phyloP scores from a whole-genome alignment of 1,284 basidiomycete genomes.

The Tilletia walkeri region DNA sequence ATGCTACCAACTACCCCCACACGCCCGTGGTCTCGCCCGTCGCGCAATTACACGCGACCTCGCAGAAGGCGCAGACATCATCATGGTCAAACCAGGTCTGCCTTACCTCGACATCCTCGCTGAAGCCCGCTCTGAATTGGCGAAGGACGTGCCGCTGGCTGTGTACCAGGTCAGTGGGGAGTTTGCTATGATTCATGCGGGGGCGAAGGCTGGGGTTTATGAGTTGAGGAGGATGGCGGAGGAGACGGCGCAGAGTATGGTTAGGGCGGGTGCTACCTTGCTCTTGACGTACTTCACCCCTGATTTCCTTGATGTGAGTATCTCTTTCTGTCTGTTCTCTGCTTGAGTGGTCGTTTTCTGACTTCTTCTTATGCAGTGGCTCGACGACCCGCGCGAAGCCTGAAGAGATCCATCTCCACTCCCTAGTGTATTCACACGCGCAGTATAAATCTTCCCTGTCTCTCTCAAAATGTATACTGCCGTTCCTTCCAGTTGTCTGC shows the following conservation, averaged over 20 bases:
- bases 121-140: slow-evolving; percentile 73
- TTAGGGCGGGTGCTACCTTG: slow-evolving; percentile 85
- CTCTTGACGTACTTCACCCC: slow-evolving; percentile 95
- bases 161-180: slow-evolving; percentile 79
- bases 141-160: slow-evolving; percentile 82
- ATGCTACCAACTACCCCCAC: slow-evolving; percentile 92
- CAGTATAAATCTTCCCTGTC: too few species aligned
- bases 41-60: slow-evolving; percentile 88
- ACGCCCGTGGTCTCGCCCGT: slow-evolving; percentile 82
- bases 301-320: slow-evolving; percentile 64
- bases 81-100: slow-evolving; percentile 97
- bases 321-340: background rate
- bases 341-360: background rate
- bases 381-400: background rate
- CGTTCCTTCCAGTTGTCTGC: too few species aligned
- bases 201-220: slow-evolving; percentile 88
- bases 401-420: background rate
- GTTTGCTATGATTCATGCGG: slow-evolving; percentile 93
- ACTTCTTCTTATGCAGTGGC: background rate
- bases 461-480: too few species aligned
- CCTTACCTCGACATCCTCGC: slow-evolving; percentile 95
- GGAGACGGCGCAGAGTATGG: slow-evolving; percentile 83
- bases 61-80: slow-evolving; percentile 91
- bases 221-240: slow-evolving; percentile 88
- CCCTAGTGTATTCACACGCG: too few species aligned